Evolutionary conservation across 331 rosid species (phyloP).

Genomic region (Telfairia occidentalis): DNA sequence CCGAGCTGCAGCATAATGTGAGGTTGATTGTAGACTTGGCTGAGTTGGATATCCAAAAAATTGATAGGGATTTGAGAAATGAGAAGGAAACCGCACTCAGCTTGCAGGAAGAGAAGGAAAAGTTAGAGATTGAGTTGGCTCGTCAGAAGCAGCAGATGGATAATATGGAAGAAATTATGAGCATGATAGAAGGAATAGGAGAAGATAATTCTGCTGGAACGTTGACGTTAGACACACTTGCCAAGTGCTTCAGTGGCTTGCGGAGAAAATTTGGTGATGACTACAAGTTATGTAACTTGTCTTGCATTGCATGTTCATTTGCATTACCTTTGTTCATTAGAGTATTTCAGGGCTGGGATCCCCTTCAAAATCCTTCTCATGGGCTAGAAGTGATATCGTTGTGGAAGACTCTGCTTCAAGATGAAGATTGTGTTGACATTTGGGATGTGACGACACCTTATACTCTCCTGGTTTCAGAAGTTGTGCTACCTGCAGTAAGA

Average conservation of each 20-base stretch:
- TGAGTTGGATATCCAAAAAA: constrained; percentile 74
- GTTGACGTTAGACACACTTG: constrained; percentile 62
- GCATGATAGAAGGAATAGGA: constrained; percentile 39
- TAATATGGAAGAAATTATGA: constrained; percentile 43
- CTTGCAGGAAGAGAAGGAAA: constrained; percentile 67
- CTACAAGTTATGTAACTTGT: constrained; percentile 74
- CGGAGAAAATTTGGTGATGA: constrained; percentile 42
- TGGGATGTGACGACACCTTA: constrained; percentile 67
- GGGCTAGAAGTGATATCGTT: constrained; percentile 51
- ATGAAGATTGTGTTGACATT: constrained; percentile 50
- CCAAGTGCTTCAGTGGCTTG: constrained; percentile 45
- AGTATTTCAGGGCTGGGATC: constrained; percentile 93
- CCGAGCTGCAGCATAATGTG: constrained; percentile 84
- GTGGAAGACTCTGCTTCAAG: constrained; percentile 74
- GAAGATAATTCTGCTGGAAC: constrained; percentile 51
- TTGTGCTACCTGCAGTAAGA: constrained; percentile 79
- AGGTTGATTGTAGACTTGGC: constrained; percentile 60
- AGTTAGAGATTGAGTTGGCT: constrained; percentile 42
- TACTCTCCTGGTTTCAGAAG: constrained; percentile 69
- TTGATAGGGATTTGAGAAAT: constrained; percentile 69
- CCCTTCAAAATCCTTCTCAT: constrained; percentile 63
- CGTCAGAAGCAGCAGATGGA: constrained; percentile 61
- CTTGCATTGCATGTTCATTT: constrained; percentile 76
- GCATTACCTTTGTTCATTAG: constrained; percentile 72
- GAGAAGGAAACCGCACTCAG: constrained; percentile 66